These are phyloP conservation scores for Taiwanofungus camphoratus DNA, from an alignment of 1,284 basidiomycete genomes.

Conservation along the genomic window DNA sequence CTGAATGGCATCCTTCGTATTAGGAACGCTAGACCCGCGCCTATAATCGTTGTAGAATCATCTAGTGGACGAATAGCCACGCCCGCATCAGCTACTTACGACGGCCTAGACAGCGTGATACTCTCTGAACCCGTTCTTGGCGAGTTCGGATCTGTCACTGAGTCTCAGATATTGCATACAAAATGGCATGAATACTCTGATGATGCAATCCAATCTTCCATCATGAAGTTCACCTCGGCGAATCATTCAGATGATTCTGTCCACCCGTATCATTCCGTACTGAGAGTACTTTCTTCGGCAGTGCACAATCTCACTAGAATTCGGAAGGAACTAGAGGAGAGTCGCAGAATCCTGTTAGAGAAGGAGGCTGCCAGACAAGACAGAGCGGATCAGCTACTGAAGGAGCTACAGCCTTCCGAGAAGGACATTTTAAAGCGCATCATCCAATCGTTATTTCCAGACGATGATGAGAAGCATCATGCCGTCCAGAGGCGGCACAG, in stretches of 20 bases:
- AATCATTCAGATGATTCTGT: conserved; percentile 38
- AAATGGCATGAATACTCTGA: conserved; percentile 71
- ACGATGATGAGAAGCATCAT: conserved; percentile 52
- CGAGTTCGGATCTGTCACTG: conserved; percentile 9
- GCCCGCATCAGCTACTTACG: conserved; percentile 16
- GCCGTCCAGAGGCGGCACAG: conserved; percentile 52
- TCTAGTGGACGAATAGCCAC: conserved; percentile 31
- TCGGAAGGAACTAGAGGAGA: conserved; percentile 58
- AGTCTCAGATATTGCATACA: conserved; percentile 47
- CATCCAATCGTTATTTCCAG: conserved; percentile 59
- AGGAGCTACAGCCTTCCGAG: conserved; percentile 54
- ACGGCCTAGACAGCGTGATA: conserved; percentile 7
- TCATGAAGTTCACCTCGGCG: conserved; percentile 40
- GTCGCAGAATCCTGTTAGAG: conserved; percentile 43
- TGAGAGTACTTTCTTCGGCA: conserved; percentile 66
- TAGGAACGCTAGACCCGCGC: conserved; percentile 26
- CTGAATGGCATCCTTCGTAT: conserved; percentile 1
- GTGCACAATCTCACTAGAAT: conserved; percentile 50
- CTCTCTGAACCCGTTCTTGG: conserved; percentile 3
- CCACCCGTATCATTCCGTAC: conserved; percentile 60
- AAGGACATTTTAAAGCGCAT: conserved; percentile 59
- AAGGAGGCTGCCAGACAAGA: conserved; percentile 47
- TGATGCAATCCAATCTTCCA: conserved; percentile 56
- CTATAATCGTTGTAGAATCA: conserved; percentile 55
- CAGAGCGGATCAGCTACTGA: conserved; percentile 47